Percentiles rank a stretch among this genome's conserved stretches.
These are phyloP conservation scores for Calonectria hawksworthii DNA, from an alignment of 2,329 filamentous ascomycete species.

Conservation along the genomic window DNA sequence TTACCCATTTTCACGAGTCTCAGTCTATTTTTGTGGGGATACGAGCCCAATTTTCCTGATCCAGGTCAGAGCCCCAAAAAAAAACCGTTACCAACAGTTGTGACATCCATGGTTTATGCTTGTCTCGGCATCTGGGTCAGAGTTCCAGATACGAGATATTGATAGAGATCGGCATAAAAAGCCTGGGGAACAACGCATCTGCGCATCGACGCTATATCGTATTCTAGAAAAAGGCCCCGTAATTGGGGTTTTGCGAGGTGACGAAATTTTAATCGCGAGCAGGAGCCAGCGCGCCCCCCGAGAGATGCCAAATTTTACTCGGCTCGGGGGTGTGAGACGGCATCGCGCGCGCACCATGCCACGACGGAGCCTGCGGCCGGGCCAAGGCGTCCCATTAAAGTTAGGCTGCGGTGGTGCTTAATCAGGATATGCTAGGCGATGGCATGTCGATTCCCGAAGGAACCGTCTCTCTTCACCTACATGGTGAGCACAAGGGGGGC, in stretches of 20 bases:
- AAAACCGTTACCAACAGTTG: background rate
- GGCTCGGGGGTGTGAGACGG: background rate
- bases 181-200: background rate
- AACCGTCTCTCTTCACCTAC: conserved; percentile 1
- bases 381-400: conserved; percentile 24
- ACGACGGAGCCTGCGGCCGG: background rate
- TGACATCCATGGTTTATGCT: conserved; percentile 10
- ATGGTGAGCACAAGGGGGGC: background rate
- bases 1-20: background rate
- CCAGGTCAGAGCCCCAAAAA: conserved; percentile 2
- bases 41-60: background rate
- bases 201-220: background rate
- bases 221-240: background rate
- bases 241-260: background rate
- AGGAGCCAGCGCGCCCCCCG: background rate
- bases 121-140: background rate
- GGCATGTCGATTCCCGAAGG: conserved; percentile 14
- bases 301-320: background rate
- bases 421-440: background rate
- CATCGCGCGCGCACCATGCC: background rate
- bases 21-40: background rate
- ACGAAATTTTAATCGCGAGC: background rate
- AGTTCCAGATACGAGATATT: background rate
- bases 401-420: conserved; percentile 12
- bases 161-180: background rate